A percentile compares a stretch with the other conserved stretches of the same genome.
Evolutionary conservation across 148 eudicot species (phyloP).

Genomic region (Pouteria glomerata): DNA sequence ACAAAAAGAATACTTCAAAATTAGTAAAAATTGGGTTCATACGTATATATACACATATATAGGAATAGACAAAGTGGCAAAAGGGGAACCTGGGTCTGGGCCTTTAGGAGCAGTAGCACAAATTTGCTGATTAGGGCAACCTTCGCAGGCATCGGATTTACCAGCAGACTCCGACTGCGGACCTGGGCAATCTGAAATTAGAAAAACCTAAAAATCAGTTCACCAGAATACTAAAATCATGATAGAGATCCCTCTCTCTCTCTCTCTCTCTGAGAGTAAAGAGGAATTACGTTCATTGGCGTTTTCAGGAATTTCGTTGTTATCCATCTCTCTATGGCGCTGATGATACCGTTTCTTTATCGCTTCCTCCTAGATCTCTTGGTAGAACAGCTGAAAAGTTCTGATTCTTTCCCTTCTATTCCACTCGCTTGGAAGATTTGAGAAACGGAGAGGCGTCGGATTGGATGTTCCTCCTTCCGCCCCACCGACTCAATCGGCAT

Average conservation of each 20-base stretch:
- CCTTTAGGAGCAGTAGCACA: slow-evolving; percentile 96
- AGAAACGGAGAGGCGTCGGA: no score
- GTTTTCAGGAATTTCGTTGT: slow-evolving; percentile 59
- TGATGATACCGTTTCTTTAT: not conserved
- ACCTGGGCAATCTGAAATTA: slow-evolving; percentile 73
- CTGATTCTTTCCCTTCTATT: no score
- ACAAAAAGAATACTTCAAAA: not conserved
- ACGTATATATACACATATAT: not conserved
- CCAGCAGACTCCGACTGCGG: slow-evolving; percentile 81
- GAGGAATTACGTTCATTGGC: slow-evolving; percentile 63
- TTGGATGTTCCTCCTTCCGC: no score
- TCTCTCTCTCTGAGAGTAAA: no score
- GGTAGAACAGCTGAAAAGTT: not conserved
- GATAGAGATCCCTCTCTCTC: no score
- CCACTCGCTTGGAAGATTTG: no score
- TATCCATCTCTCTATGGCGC: slow-evolving; percentile 29
- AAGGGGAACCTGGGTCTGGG: slow-evolving; percentile 77
- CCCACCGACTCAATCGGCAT: no score
- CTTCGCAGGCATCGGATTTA: slow-evolving; percentile 72
- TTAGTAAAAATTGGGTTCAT: no score
- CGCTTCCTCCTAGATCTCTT: not conserved
- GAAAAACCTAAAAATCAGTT: not conserved
- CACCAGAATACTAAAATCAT: not conserved
- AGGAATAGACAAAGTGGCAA: not conserved
- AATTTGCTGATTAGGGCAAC: slow-evolving; percentile 87